Evolutionary conservation across 73 alveolate species (phyloP).

Genomic region (Paramecium bursaria): DNA sequence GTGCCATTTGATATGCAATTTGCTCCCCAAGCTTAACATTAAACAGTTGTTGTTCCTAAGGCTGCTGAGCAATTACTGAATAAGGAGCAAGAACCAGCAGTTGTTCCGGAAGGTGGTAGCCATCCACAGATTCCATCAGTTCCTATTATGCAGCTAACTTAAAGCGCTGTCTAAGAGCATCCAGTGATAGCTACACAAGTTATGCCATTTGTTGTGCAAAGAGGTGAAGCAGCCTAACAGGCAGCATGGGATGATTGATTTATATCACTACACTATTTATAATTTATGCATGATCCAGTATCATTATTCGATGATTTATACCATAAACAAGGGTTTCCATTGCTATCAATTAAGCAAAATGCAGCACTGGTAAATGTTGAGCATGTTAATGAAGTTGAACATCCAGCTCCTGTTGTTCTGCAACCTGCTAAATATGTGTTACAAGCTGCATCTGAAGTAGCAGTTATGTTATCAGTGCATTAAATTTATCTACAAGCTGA

Average conservation of each 20-base stretch:
- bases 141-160: not conserved
- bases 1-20: slow-evolving; percentile 35
- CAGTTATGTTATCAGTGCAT: not conserved
- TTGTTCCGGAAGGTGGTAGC: not conserved
- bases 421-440: not conserved
- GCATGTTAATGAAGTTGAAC: not conserved
- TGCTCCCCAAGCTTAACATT: slow-evolving; percentile 44
- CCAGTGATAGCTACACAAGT: not conserved
- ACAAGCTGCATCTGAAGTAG: slow-evolving; percentile 14
- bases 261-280: not conserved
- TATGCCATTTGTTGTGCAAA: not conserved
- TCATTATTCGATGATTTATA: not conserved
- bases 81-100: not conserved
- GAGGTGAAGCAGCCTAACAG: not conserved
- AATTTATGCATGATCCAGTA: not conserved
- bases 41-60: slow-evolving; percentile 7
- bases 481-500: not conserved
- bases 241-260: not conserved
- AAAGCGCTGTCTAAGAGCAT: not conserved
- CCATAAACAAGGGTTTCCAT: slow-evolving; percentile 10
- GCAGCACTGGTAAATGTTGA: not conserved
- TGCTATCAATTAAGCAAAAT: not conserved
- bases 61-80: not conserved
- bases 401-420: not conserved
- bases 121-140: slow-evolving; percentile 11